A percentile compares a stretch with the other conserved stretches of the same genome.
phyloP scores from a whole-genome alignment of 495 filamentous ascomycete species.

The Hypoxylon fragiforme region DNA sequence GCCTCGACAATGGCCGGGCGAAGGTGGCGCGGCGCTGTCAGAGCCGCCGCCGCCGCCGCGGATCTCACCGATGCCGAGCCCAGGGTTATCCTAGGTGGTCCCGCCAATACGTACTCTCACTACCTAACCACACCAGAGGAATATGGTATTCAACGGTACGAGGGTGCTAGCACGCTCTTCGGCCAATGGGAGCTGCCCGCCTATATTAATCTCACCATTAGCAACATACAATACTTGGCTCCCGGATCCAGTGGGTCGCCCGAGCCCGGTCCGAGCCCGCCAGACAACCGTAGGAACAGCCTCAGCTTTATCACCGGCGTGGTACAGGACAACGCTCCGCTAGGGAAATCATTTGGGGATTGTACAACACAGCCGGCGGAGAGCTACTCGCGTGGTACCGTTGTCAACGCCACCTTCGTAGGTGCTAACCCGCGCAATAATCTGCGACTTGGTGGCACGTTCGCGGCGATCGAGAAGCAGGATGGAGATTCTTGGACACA shows the following conservation, averaged over 20 bases:
- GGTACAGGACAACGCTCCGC: slow-evolving; percentile 68
- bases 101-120: slow-evolving; percentile 92
- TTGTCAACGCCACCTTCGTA: slow-evolving; percentile 72
- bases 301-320: slow-evolving; percentile 82
- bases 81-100: slow-evolving; percentile 75
- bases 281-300: slow-evolving; percentile 72
- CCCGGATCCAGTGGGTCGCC: slow-evolving; percentile 52
- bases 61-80: slow-evolving; percentile 43
- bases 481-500: slow-evolving; percentile 63
- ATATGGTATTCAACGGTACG: slow-evolving; percentile 88
- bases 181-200: slow-evolving; percentile 81
- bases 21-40: slow-evolving; percentile 80
- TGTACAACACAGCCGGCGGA: slow-evolving; percentile 59
- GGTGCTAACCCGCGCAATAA: slow-evolving; percentile 94
- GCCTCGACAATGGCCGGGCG: slow-evolving; percentile 94
- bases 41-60: slow-evolving; percentile 51
- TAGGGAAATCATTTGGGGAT: slow-evolving; percentile 72
- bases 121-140: slow-evolving; percentile 91
- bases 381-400: slow-evolving; percentile 63
- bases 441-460: slow-evolving; percentile 78
- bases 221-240: slow-evolving; percentile 70
- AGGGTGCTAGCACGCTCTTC: slow-evolving; percentile 92
- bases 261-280: slow-evolving; percentile 66
- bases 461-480: slow-evolving; percentile 71
- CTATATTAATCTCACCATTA: slow-evolving; percentile 81